These are phyloP conservation scores for Malassezia globosa DNA, from an alignment of 1,284 basidiomycete species.

Conservation along the genomic window DNA sequence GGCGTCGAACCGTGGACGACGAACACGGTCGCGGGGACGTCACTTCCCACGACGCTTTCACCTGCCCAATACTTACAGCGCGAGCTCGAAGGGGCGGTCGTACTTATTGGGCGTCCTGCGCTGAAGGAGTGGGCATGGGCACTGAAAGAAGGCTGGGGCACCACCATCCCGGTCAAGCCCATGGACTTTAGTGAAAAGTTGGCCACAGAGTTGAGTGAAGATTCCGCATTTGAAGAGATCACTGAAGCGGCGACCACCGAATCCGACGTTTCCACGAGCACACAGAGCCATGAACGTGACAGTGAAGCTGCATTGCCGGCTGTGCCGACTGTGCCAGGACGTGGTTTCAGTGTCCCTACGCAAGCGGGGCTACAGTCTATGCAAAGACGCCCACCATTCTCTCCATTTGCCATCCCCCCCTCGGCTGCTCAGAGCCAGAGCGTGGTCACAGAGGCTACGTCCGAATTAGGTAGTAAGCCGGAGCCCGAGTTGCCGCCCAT, in stretches of 20 bases:
- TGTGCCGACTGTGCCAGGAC: constrained; percentile 11
- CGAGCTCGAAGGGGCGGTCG: constrained; percentile 67
- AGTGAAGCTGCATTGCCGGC: constrained; percentile 24
- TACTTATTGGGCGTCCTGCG: constrained; percentile 79
- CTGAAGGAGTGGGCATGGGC: constrained; percentile 91
- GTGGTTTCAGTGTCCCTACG: constrained; percentile 12
- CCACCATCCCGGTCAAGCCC: constrained; percentile 49
- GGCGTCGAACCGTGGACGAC: constrained; percentile 38
- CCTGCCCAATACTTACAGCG: constrained; percentile 55
- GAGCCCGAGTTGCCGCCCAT: constrained; percentile 6
- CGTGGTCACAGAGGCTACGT: neutral
- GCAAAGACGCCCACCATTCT: neutral
- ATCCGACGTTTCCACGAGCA: neutral
- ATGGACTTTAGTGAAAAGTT: constrained; percentile 61
- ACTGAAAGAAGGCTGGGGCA: constrained; percentile 68
- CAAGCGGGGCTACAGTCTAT: constrained; percentile 16
- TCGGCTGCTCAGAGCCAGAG: neutral
- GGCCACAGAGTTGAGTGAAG: constrained; percentile 58
- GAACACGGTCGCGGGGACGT: constrained; percentile 44
- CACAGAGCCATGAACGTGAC: constrained; percentile 13
- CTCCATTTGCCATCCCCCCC: neutral
- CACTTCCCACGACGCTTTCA: constrained; percentile 56
- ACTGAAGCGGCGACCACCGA: constrained; percentile 12
- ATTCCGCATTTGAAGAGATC: constrained; percentile 66
- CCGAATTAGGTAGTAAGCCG: neutral